Percentiles rank a stretch among this genome's conserved stretches.
Conservation (phyloP, 495 filamentous ascomycete genomes). For the Gamarada debralockiae region DNA sequence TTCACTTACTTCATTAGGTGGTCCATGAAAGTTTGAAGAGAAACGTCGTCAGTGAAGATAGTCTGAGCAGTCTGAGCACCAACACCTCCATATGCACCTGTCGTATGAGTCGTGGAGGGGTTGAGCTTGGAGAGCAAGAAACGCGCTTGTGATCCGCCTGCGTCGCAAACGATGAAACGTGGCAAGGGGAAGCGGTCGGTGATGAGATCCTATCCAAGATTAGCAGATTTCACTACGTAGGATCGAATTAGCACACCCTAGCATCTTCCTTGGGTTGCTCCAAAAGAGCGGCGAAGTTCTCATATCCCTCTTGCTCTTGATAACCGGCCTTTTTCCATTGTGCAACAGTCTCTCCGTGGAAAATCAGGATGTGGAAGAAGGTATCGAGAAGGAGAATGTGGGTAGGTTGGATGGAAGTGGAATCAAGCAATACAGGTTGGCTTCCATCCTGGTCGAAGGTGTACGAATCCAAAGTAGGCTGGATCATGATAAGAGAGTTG, state of each 20-base stretch:
- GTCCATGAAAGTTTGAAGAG: conserved; percentile 98
- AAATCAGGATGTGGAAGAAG: conserved; percentile 99
- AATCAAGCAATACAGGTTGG: conserved; percentile 90
- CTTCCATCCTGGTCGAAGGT: conserved; percentile 91
- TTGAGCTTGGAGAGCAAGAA: conserved; percentile 98
- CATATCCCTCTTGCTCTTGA: conserved; percentile 97
- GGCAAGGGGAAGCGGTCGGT: conserved; percentile 96
- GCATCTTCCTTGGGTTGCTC: conserved; percentile 98
- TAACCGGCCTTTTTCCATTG: conserved; percentile 99
- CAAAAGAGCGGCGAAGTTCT: conserved; percentile 86
- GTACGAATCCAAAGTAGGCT: conserved; percentile 96
- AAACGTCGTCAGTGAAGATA: conserved; percentile 99
- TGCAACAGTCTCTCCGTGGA: conserved; percentile 96
- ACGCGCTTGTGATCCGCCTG: conserved; percentile 94
- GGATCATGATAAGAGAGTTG: conserved; percentile 98
- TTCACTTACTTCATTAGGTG: conserved; percentile 93
- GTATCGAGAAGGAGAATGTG: conserved; percentile 95
- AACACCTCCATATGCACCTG: conserved; percentile 83
- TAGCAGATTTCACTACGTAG: conserved; percentile 6
- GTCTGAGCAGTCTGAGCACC: conserved; percentile 87
- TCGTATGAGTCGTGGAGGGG: conserved; percentile 96
- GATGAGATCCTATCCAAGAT: conserved; percentile 75
- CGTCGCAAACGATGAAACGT: conserved; percentile 98
- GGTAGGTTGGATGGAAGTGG: conserved; percentile 89
- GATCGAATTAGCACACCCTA: conserved; percentile 53